These are phyloP conservation scores for Phyllosticta ampelicida DNA, from an alignment of 2,329 filamentous ascomycete genomes.

Conservation along the genomic window DNA sequence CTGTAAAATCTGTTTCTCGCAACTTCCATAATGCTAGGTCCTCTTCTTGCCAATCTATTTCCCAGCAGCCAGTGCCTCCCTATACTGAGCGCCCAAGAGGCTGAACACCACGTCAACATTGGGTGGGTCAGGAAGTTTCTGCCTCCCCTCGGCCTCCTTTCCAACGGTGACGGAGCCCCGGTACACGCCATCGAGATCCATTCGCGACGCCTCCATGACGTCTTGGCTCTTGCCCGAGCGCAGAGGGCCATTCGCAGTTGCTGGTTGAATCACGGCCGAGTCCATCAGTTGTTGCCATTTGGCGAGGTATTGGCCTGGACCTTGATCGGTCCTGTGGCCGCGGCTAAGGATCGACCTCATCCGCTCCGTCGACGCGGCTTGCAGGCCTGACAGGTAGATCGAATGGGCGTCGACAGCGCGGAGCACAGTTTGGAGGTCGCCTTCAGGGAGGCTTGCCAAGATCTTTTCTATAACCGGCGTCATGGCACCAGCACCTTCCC, in stretches of 20 bases:
- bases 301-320: constrained; percentile 59
- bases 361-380: constrained; percentile 42
- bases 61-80: constrained; percentile 19
- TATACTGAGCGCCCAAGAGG: constrained; percentile 23
- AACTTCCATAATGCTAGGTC: not conserved
- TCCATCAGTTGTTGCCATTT: constrained; percentile 65
- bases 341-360: constrained; percentile 45
- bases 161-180: constrained; percentile 20
- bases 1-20: not conserved
- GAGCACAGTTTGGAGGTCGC: constrained; percentile 38
- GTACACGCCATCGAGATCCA: constrained; percentile 24
- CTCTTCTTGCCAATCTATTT: not conserved
- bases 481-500: constrained; percentile 32
- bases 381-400: constrained; percentile 47
- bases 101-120: constrained; percentile 20
- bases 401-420: constrained; percentile 49
- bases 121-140: constrained; percentile 22
- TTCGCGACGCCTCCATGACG: constrained; percentile 26
- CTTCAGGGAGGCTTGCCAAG: constrained; percentile 37
- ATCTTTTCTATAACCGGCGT: constrained; percentile 31
- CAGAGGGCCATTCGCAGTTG: constrained; percentile 39
- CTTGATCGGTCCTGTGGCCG: constrained; percentile 18
- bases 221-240: constrained; percentile 31
- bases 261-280: constrained; percentile 57
- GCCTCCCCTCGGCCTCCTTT: constrained; percentile 11